These are phyloP conservation scores for Albizia julibrissin DNA, from an alignment of 306 rosid genomes.

Conservation along the genomic window DNA sequence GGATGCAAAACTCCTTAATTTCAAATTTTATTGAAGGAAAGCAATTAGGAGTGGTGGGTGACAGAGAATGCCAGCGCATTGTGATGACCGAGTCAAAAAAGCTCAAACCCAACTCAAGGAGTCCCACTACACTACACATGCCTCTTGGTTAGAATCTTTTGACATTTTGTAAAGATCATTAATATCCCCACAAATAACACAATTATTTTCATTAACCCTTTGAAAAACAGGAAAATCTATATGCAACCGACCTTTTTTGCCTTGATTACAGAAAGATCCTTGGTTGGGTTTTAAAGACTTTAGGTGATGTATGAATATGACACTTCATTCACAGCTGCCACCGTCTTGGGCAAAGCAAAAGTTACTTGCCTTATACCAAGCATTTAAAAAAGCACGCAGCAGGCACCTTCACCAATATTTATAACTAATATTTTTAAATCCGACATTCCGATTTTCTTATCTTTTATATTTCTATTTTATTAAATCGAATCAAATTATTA, in stretches of 20 bases:
- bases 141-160: not conserved
- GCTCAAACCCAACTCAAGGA: not conserved
- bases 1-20: not conserved
- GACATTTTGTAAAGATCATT: not conserved
- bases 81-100: not conserved
- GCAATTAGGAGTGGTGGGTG: not conserved
- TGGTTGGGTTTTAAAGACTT: not conserved
- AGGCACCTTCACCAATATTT: not conserved
- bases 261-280: not conserved
- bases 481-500: too few species aligned
- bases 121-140: not conserved
- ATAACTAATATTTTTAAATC: too few species aligned
- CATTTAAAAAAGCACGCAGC: constrained; percentile 6
- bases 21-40: not conserved
- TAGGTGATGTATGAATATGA: not conserved
- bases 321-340: constrained; percentile 32
- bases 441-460: too few species aligned
- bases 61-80: not conserved
- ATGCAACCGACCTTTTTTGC: not conserved
- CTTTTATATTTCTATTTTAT: too few species aligned
- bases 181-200: not conserved
- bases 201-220: not conserved
- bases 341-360: constrained; percentile 45
- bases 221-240: not conserved
- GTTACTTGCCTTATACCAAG: constrained; percentile 5